Conservation (phyloP, 1,284 basidiomycete species). For the Sporisorium iseilematis-ciliati region DNA sequence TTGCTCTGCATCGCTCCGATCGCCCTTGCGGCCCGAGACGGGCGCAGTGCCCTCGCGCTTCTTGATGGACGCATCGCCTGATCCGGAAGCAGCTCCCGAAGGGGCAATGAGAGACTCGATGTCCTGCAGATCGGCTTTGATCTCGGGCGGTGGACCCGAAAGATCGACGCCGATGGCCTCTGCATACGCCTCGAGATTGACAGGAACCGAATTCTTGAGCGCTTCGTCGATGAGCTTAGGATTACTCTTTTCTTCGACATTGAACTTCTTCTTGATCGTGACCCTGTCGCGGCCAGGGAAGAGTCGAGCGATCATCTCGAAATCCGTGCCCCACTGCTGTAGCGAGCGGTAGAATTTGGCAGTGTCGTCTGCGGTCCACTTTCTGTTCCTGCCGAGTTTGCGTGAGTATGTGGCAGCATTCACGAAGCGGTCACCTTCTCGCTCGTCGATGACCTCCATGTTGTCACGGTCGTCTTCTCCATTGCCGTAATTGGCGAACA, state of each 20-base stretch:
- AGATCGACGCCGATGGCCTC: slow-evolving; percentile 64
- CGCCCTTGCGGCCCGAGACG: slow-evolving; percentile 24
- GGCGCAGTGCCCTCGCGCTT: slow-evolving; percentile 36
- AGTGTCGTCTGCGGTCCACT: slow-evolving; percentile 87
- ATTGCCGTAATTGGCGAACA: slow-evolving; percentile 66
- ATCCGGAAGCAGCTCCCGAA: slow-evolving; percentile 3
- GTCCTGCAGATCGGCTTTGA: slow-evolving; percentile 50
- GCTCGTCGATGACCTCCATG: slow-evolving; percentile 85
- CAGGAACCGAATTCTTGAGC: slow-evolving; percentile 57
- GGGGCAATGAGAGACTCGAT: slow-evolving; percentile 19
- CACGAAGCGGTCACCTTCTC: slow-evolving; percentile 77
- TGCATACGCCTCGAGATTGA: slow-evolving; percentile 66
- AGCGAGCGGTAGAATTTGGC: slow-evolving; percentile 85
- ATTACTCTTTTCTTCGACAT: slow-evolving; percentile 84
- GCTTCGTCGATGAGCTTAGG: slow-evolving; percentile 69
- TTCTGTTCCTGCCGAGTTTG: slow-evolving; percentile 74
- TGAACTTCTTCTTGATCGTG: slow-evolving; percentile 91
- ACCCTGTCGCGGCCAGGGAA: slow-evolving; percentile 86
- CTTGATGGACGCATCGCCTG: slow-evolving; percentile 29
- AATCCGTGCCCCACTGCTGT: slow-evolving; percentile 88
- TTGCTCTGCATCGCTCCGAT: slow-evolving; percentile 42
- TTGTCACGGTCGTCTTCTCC: slow-evolving; percentile 74
- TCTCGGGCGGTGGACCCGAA: slow-evolving; percentile 64
- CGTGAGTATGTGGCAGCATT: slow-evolving; percentile 86
- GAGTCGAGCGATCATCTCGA: slow-evolving; percentile 87